phyloP scores from a whole-genome alignment of 768 basidiomycete genomes.

The Asterophora parasitica region DNA sequence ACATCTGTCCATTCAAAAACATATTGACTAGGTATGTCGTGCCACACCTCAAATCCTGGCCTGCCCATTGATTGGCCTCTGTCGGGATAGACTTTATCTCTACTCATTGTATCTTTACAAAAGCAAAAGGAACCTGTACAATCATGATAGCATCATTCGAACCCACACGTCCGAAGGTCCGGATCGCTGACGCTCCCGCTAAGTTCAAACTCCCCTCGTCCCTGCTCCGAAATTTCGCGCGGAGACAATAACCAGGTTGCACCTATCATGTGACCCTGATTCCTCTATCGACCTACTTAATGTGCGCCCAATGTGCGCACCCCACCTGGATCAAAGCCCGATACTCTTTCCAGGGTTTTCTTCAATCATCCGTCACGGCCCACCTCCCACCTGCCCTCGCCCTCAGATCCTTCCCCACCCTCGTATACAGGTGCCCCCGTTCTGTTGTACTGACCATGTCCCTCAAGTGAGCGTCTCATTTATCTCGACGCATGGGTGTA shows the following conservation, averaged over 20 bases:
- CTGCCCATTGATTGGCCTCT: conserved; percentile 2
- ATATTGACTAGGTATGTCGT: conserved; percentile 1
- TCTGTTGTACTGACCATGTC: conserved; percentile 6
- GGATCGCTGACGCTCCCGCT: neutral
- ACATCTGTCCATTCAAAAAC: neutral
- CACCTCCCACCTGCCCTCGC: conserved; percentile 10
- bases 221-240: conserved; percentile 3
- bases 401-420: conserved; percentile 14
- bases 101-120: conserved; percentile 9
- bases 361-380: conserved; percentile 9
- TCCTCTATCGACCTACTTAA: conserved; percentile 4
- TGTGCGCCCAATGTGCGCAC: conserved; percentile 13
- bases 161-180: neutral
- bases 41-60: neutral
- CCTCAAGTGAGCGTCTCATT: conserved; percentile 16
- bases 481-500: no score
- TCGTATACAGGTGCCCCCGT: conserved; percentile 2
- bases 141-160: conserved; percentile 3
- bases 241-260: conserved; percentile 10
- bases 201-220: neutral
- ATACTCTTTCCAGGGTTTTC: conserved; percentile 7
- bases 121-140: conserved; percentile 2
- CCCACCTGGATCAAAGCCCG: conserved; percentile 15
- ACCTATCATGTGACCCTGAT: conserved; percentile 17
- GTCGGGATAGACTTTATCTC: conserved; percentile 6